Percentiles rank a stretch among this genome's conserved stretches.
Evolutionary conservation across 345 rosid species (phyloP).

Genomic region (Syzygium oleosum): DNA sequence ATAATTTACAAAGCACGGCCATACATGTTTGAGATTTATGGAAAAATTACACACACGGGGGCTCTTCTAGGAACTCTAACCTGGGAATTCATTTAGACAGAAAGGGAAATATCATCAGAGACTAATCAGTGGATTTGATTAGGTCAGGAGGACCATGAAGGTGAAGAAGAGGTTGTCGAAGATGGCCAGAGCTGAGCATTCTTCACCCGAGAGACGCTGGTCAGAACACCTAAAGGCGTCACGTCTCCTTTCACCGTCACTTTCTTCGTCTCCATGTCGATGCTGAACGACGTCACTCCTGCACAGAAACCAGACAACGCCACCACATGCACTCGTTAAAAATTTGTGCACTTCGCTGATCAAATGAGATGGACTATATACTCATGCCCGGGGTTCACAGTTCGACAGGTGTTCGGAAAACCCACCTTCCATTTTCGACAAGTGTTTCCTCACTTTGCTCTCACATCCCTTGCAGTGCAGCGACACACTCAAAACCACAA

Average conservation of each 20-base stretch:
- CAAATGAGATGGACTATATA: not conserved
- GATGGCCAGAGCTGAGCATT: constrained; percentile 51
- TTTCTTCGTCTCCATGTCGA: constrained; percentile 41
- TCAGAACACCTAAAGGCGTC: constrained; percentile 40
- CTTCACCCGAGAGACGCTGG: constrained; percentile 43
- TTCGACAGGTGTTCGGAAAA: not conserved
- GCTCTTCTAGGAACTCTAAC: not conserved
- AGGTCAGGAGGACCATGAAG: constrained; percentile 4
- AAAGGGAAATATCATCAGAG: not conserved
- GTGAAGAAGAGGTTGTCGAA: constrained; percentile 3
- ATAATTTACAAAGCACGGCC: not conserved
- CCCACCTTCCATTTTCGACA: constrained; percentile 90
- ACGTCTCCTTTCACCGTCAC: constrained; percentile 47
- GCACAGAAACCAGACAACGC: not conserved
- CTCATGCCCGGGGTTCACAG: not conserved
- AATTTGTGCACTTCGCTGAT: not conserved
- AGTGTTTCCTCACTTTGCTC: constrained; percentile 83
- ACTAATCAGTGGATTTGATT: not conserved
- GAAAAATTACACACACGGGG: not conserved
- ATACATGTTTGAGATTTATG: not conserved
- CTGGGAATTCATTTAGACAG: not conserved
- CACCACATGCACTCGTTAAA: not conserved
- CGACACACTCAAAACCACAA: constrained; percentile 83
- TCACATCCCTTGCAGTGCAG: constrained; percentile 97
- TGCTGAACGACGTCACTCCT: constrained; percentile 59